Evolutionary conservation across 1,284 basidiomycete genomes (phyloP).

Genomic region (Marasmius fiardii): DNA sequence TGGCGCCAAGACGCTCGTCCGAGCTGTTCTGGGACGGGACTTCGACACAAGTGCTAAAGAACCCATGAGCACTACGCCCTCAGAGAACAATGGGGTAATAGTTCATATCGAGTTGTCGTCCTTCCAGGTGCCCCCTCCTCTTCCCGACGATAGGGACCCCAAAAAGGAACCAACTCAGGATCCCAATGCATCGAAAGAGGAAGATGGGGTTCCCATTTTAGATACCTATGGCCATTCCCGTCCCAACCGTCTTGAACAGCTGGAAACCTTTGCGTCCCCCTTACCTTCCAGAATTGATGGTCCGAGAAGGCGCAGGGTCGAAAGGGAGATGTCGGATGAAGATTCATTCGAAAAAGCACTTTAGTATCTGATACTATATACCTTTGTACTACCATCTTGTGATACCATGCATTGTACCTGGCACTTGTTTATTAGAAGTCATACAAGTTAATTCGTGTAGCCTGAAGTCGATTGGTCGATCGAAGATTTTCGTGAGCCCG

Average conservation of each 20-base stretch:
- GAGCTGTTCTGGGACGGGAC: background rate
- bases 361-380: background rate
- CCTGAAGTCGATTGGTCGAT: too few species aligned
- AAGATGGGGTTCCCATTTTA: background rate
- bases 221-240: background rate
- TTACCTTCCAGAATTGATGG: background rate
- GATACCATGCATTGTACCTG: background rate
- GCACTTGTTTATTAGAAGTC: background rate
- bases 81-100: background rate
- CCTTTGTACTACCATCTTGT: background rate
- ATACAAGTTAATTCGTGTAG: too few species aligned
- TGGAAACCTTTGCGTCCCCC: background rate
- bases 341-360: background rate
- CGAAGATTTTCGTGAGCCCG: too few species aligned
- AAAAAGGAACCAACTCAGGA: background rate
- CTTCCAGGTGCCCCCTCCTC: background rate
- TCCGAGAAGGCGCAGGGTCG: background rate
- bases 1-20: slow-evolving; percentile 5
- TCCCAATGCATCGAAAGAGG: background rate
- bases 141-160: background rate
- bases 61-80: background rate
- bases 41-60: background rate
- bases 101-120: background rate
- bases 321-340: background rate
- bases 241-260: background rate